phyloP scores from a whole-genome alignment of 2,329 filamentous ascomycete genomes.

The Taxawa tesnikishii region DNA sequence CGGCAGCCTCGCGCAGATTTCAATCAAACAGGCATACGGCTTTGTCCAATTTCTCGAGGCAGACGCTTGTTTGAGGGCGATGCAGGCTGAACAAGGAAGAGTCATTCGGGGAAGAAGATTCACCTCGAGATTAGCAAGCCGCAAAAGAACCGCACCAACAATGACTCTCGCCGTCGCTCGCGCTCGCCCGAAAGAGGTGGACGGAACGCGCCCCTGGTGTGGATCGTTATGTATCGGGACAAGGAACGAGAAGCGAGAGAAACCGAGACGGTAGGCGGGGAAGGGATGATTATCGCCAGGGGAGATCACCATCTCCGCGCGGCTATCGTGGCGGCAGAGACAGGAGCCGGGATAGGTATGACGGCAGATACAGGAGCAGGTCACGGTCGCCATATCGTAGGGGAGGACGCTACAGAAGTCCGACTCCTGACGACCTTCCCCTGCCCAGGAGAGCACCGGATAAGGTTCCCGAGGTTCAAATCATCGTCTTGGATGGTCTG shows the following conservation, averaged over 20 bases:
- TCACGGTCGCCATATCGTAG: conserved; percentile 31
- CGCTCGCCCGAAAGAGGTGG: conserved; percentile 51
- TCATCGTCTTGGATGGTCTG: conserved; percentile 69
- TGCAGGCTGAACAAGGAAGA: conserved; percentile 66
- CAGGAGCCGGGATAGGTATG: conserved; percentile 20
- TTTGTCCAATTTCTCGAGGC: conserved; percentile 87
- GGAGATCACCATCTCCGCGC: conserved; percentile 33
- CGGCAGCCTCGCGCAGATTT: conserved; percentile 84
- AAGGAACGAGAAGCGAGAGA: conserved; percentile 17
- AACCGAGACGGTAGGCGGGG: conserved; percentile 23
- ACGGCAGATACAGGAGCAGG: conserved; percentile 23
- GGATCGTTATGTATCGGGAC: conserved; percentile 23
- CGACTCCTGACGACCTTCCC: conserved; percentile 54
- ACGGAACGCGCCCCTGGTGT: conserved; percentile 33
- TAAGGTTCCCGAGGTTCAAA: conserved; percentile 79
- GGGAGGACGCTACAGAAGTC: conserved; percentile 18
- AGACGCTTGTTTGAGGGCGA: conserved; percentile 59
- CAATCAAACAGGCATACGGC: conserved; percentile 90
- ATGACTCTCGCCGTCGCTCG: conserved; percentile 35
- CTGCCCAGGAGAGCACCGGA: conserved; percentile 61
- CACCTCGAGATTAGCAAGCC: conserved; percentile 84
- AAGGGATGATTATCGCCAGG: conserved; percentile 47
- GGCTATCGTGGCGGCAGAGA: conserved; percentile 19
- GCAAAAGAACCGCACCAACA: conserved; percentile 45
- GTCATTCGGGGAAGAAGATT: conserved; percentile 81